These are phyloP conservation scores for Cytospora schulzeri DNA, from an alignment of 2,329 filamentous ascomycete genomes.

Conservation along the genomic window DNA sequence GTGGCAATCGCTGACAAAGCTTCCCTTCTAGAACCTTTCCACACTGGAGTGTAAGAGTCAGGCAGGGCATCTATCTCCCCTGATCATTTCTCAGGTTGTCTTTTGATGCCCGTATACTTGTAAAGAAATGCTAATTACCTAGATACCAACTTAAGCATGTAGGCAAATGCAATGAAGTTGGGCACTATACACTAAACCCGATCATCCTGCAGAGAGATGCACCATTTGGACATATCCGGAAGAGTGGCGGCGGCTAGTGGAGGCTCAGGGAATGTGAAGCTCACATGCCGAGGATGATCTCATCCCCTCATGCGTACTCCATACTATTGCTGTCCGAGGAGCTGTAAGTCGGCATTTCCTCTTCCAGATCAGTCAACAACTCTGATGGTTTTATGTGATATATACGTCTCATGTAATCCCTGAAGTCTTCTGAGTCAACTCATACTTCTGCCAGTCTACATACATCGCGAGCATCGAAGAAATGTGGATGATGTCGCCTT, in stretches of 20 bases:
- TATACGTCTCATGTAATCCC: neutral
- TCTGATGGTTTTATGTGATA: neutral
- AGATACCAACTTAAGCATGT: no score
- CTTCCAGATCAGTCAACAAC: neutral
- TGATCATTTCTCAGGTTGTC: neutral
- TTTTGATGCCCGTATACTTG: neutral
- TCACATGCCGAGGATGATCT: conserved; percentile 27
- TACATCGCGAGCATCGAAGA: neutral
- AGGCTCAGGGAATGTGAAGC: conserved; percentile 17
- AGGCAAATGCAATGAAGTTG: no score
- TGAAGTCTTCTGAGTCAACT: neutral
- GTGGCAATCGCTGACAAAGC: neutral
- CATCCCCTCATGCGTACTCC: conserved; percentile 1
- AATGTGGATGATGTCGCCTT: conserved; percentile 32
- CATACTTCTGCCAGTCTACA: neutral
- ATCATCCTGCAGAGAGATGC: neutral
- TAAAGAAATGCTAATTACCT: no score
- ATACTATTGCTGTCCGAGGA: neutral
- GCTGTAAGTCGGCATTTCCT: neutral
- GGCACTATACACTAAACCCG: neutral
- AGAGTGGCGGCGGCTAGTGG: conserved; percentile 21
- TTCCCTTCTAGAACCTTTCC: neutral
- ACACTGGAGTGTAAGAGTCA: neutral
- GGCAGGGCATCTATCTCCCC: no score
- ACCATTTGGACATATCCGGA: neutral